These are phyloP conservation scores for Picocystis salinarum DNA, from an alignment of 139 green algal genomes.

Conservation along the genomic window DNA sequence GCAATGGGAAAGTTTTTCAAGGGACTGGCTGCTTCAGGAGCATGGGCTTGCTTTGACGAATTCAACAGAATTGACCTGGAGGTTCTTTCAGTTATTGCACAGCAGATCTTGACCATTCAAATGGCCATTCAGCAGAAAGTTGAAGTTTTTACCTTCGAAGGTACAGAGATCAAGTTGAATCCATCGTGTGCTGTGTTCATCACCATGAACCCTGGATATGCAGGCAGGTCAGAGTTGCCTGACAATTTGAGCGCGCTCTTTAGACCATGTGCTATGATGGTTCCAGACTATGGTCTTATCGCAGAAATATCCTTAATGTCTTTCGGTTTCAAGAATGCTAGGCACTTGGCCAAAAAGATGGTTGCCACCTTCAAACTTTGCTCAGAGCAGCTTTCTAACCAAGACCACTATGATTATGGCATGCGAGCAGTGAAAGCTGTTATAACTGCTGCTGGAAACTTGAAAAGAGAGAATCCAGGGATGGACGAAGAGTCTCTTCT, in stretches of 20 bases:
- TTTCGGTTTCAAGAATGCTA: constrained; percentile 40
- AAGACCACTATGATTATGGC: constrained; percentile 71
- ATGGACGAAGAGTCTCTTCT: constrained; percentile 48
- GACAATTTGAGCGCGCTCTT: constrained; percentile 59
- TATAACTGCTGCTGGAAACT: constrained; percentile 57
- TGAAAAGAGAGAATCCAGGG: constrained; percentile 47
- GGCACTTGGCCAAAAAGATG: constrained; percentile 57
- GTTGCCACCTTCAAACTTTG: constrained; percentile 71
- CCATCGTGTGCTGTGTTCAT: constrained; percentile 53
- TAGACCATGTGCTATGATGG: constrained; percentile 58
- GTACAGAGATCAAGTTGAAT: constrained; percentile 56
- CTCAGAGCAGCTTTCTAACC: constrained; percentile 56
- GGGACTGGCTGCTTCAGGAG: constrained; percentile 44
- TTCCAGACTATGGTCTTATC: constrained; percentile 56
- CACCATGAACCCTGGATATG: constrained; percentile 69
- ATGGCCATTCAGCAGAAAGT: constrained; percentile 38
- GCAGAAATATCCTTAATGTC: constrained; percentile 47
- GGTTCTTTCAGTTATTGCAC: constrained; percentile 54
- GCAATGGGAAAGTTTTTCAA: constrained; percentile 73
- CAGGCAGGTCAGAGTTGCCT: constrained; percentile 46
- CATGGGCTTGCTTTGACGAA: constrained; percentile 70
- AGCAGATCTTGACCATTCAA: constrained; percentile 71
- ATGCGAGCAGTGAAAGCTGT: constrained; percentile 63
- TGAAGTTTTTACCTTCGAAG: constrained; percentile 63
- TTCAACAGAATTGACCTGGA: constrained; percentile 73